These are phyloP conservation scores for Trichosanthes cucumerina DNA, from an alignment of 306 rosid genomes.

Conservation along the genomic window DNA sequence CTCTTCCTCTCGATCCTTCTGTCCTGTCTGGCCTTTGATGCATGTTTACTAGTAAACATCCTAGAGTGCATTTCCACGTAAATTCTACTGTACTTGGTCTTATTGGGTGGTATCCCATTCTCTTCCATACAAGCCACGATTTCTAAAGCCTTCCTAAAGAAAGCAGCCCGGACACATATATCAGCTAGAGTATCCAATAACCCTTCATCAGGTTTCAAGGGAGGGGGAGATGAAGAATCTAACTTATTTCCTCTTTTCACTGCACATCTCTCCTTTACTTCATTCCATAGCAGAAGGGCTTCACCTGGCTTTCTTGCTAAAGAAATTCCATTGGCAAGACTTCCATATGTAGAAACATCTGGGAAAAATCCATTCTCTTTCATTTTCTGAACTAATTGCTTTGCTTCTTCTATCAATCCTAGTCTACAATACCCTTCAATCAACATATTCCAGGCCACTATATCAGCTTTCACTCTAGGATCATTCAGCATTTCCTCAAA, in stretches of 20 bases:
- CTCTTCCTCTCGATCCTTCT: conserved; percentile 82
- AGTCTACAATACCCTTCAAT: conserved; percentile 84
- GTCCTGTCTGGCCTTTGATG: conserved; percentile 86
- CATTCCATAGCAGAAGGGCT: conserved; percentile 89
- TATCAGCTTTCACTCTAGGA: conserved; percentile 68
- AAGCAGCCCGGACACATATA: conserved; percentile 93
- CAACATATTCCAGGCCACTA: conserved; percentile 90
- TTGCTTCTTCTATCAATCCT: conserved; percentile 73
- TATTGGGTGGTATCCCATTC: conserved; percentile 80
- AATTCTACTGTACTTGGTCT: conserved; percentile 81
- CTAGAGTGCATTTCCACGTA: conserved; percentile 99
- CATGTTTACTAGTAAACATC: conserved; percentile 96
- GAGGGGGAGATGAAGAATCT: conserved; percentile 38
- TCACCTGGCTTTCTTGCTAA: conserved; percentile 91
- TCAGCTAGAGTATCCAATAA: conserved; percentile 82
- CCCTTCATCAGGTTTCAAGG: conserved; percentile 81
- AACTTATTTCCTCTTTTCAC: conserved; percentile 22
- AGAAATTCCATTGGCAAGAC: conserved; percentile 71
- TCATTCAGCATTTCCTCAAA: conserved; percentile 79
- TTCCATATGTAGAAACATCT: conserved; percentile 75
- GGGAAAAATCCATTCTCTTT: conserved; percentile 70
- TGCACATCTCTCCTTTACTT: conserved; percentile 78
- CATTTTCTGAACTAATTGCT: conserved; percentile 65
- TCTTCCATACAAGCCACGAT: conserved; percentile 99
- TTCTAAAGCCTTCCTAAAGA: conserved; percentile 81